Base-by-base conservation (phyloP, 257 asterid species). In the Eustoma russellianum region DNA sequence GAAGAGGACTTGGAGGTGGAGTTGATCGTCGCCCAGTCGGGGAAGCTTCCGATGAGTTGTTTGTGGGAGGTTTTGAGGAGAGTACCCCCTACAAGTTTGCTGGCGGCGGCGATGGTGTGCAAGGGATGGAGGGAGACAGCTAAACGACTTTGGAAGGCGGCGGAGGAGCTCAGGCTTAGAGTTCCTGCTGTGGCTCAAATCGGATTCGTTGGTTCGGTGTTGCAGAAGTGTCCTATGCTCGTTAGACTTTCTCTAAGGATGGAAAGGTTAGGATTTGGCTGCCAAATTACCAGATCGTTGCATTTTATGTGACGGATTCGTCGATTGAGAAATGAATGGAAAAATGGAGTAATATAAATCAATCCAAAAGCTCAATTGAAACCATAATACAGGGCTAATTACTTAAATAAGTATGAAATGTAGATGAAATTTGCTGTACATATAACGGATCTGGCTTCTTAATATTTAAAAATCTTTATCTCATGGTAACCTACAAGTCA, bases 1-100 rank as follows among this genome's bases (percentile, higher is more conserved):
- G 83, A 61, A 34, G 77, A 62, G 46, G 71, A 15, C 47, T 44
- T 41, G 55, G 87, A 73, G 70, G 69, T 53, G 74, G 83, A 71
- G 44, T 33, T 28, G 73, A 92, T 76, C 71, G 77, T 71, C 48
- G 71, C 62, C 12, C 70, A 66, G 44, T 59, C 78, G 18, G 86
- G 85, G 19, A 69, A 67, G 54, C 52, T 90, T 49, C 88, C 93
- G 58, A 63, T 43, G 75, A 71, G 45, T 40, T 83, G 86, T 68
- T 54, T 83, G 64, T 88, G 97, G 95, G 97, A 92, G 83, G 74
- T 92, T 62, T 41, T 92, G 57, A 76, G 70, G 88, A 79, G 99
- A 66, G 63, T 92, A 51, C 94, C 94, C 53, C 99, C 99, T 3
- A 51, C 73, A 7, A 76, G 78, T 48, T 45, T 92, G 76, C 60